A percentile compares a stretch with the other conserved stretches of the same genome.
Evolutionary conservation across 768 basidiomycete species (phyloP).

Genomic region (Kwoniella mangroviensis): DNA sequence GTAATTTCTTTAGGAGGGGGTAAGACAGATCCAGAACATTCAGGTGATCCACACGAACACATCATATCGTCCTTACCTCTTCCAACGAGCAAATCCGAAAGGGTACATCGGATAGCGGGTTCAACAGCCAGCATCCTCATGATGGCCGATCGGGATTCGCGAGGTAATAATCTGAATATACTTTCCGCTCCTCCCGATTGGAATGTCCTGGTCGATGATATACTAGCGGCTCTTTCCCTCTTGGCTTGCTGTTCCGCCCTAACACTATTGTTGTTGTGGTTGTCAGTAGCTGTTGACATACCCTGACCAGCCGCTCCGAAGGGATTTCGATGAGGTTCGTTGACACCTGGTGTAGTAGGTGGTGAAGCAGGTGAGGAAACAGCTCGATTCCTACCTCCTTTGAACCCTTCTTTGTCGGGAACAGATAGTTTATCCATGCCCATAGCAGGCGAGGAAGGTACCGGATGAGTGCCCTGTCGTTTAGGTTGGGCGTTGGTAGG

Average conservation of each 20-base stretch:
- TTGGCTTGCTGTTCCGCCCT: slow-evolving; percentile 33
- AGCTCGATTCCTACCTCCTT: slow-evolving; percentile 23
- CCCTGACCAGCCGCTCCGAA: slow-evolving; percentile 9
- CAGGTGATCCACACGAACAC: slow-evolving; percentile 71
- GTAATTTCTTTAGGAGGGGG: slow-evolving; percentile 61
- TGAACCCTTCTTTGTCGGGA: background rate
- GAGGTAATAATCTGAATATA: slow-evolving; percentile 92
- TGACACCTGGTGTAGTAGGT: slow-evolving; percentile 17
- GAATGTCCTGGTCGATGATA: slow-evolving; percentile 65
- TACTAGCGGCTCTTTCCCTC: slow-evolving; percentile 48
- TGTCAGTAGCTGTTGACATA: background rate
- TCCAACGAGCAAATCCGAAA: slow-evolving; percentile 87
- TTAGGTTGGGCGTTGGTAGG: slow-evolving; percentile 8
- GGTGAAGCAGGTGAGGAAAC: slow-evolving; percentile 24
- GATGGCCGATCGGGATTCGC: slow-evolving; percentile 85
- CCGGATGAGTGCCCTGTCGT: slow-evolving; percentile 39
- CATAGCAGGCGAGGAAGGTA: slow-evolving; percentile 10
- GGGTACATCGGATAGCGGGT: slow-evolving; percentile 82
- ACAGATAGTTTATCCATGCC: slow-evolving; percentile 3
- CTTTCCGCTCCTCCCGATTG: slow-evolving; percentile 79
- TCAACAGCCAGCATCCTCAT: slow-evolving; percentile 94
- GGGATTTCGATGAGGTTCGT: slow-evolving; percentile 18
- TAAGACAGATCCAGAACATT: slow-evolving; percentile 60
- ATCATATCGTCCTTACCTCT: slow-evolving; percentile 75
- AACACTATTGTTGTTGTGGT: slow-evolving; percentile 3